Base-by-base conservation (phyloP, 1,284 basidiomycete species). In the Veloporphyrellus conicus region DNA sequence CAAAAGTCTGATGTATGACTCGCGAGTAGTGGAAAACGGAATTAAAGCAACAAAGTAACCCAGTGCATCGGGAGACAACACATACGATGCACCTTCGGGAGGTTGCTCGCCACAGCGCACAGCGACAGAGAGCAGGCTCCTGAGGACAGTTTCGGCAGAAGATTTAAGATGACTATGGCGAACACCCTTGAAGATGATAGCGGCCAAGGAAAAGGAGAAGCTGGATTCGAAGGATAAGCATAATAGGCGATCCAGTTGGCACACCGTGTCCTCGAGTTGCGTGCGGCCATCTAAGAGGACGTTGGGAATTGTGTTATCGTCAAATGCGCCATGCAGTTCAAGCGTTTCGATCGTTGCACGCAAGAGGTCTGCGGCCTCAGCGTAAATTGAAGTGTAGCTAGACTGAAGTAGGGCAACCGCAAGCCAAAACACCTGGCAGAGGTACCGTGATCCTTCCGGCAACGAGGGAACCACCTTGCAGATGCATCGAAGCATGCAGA, bases 401-500 rank as follows among this genome's bases (percentile, higher is more conserved):
- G 84, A 82, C 65, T 92, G 84, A 11, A 93, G 74, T 18, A 93
- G 73, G 18, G 84, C 83, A 27, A 93, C 82, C 2, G 87, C 87
- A 9, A 93, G 71, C 91, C 92, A 93, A 70, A 93, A 90, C 14
- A 93, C 71, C 50, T 81, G 81, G 16, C 77, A 70, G 8, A 87
- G 71, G 64, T 92, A 92, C 48, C 88, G 76, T 32, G 87, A 90
- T 42, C 81, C 76, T 38, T 76, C 70, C 1, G 78, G 71, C 10
- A 92, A 71, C 11, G 82, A 82, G 14, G 86, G 82, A 7, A 90
- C 78, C 47, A 93, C 77, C 55, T 83, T 83, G 60, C 81, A 81
- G 54, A 94, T 78, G 66, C 90, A 92, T 49, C 90, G 79, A 25
- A 93, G 75, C 85, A 95, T 93, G 68, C 86, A 87, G 56, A 90